Conservation (phyloP, 768 basidiomycete species). For the Leccinum variicolor region DNA sequence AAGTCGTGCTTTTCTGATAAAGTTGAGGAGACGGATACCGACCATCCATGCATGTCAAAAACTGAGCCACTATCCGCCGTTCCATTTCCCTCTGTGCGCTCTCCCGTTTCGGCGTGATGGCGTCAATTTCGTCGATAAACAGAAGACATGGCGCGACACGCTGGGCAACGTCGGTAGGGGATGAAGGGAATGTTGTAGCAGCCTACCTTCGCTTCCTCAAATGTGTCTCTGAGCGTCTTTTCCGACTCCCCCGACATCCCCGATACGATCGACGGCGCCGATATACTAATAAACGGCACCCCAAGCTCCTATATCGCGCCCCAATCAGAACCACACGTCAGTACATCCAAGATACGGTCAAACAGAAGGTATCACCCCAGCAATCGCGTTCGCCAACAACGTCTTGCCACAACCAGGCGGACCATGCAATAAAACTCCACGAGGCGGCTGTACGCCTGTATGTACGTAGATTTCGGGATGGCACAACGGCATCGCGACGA, state of each 20-base stretch:
- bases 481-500: slow-evolving; percentile 92
- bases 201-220: slow-evolving; percentile 91
- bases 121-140: slow-evolving; percentile 98
- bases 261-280: slow-evolving; percentile 93
- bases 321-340: neutral
- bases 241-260: slow-evolving; percentile 99
- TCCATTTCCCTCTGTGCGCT: slow-evolving; percentile 99
- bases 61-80: slow-evolving; percentile 93
- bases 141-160: slow-evolving; percentile 88
- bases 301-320: slow-evolving; percentile 67
- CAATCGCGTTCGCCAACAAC: slow-evolving; percentile 88
- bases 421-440: slow-evolving; percentile 91
- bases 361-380: slow-evolving; percentile 63
- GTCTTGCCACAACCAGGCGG: slow-evolving; percentile 99
- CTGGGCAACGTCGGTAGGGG: slow-evolving; percentile 35
- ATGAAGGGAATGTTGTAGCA: neutral
- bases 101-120: slow-evolving; percentile 96
- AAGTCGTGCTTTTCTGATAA: neutral
- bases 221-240: slow-evolving; percentile 92
- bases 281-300: slow-evolving; percentile 90
- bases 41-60: slow-evolving; percentile 99
- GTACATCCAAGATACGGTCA: neutral
- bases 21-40: slow-evolving; percentile 17
- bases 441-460: slow-evolving; percentile 87
- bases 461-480: slow-evolving; percentile 96